Percentiles rank a stretch among this genome's conserved stretches.
phyloP scores from a whole-genome alignment of 2,329 filamentous ascomycete species.

The Paraphoma chrysanthemicola region DNA sequence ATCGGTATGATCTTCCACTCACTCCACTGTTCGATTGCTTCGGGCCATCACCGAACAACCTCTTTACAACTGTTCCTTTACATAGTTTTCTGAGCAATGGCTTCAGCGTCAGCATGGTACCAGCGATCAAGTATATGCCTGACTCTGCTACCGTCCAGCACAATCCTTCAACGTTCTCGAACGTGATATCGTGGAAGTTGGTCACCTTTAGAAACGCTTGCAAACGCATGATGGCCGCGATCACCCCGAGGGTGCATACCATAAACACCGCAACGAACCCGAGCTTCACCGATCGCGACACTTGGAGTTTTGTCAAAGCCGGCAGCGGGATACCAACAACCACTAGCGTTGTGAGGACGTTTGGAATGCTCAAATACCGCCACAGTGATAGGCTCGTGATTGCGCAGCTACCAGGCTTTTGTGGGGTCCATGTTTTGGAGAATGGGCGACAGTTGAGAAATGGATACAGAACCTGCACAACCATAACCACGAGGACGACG shows the following conservation, averaged over 20 bases:
- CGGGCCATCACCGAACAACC: conserved; percentile 13
- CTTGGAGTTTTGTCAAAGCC: conserved; percentile 17
- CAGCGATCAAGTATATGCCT: conserved; percentile 29
- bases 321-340: conserved; percentile 25
- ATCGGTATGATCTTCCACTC: conserved; percentile 10
- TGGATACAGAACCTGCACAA: conserved; percentile 28
- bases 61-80: conserved; percentile 16
- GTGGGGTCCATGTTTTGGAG: conserved; percentile 16
- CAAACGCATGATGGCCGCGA: conserved; percentile 27
- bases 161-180: conserved; percentile 20
- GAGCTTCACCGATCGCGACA: conserved; percentile 14
- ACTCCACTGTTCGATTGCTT: conserved; percentile 7
- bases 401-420: conserved; percentile 10
- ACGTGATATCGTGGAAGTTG: conserved; percentile 25
- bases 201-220: conserved; percentile 17
- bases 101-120: conserved; percentile 24
- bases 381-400: conserved; percentile 18
- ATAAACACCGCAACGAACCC: conserved; percentile 17
- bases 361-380: conserved; percentile 27
- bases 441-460: conserved; percentile 33
- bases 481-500: conserved; percentile 16
- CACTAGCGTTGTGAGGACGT: conserved; percentile 23
- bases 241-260: conserved; percentile 18
- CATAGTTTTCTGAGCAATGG: conserved; percentile 21
- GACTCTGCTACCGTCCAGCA: conserved; percentile 31